Evolutionary conservation across 2,329 filamentous ascomycete species (phyloP).

Genomic region (Beauveria pseudobassiana): DNA sequence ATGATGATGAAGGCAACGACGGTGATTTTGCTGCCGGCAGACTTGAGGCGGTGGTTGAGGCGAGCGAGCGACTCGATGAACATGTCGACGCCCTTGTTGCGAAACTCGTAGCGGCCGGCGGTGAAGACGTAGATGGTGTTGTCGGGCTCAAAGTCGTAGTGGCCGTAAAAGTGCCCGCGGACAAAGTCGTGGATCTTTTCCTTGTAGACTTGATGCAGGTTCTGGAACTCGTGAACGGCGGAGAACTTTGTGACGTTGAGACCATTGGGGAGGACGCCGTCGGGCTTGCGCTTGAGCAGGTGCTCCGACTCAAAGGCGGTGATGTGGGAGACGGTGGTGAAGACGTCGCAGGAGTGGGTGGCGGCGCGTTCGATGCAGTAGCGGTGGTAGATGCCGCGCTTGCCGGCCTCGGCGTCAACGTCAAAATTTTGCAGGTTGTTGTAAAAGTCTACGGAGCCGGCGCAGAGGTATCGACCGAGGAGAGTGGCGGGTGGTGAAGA

Average conservation of each 20-base stretch:
- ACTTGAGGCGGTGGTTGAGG: conserved; percentile 88
- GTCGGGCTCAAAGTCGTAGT: conserved; percentile 93
- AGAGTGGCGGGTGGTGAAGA: conserved; percentile 97
- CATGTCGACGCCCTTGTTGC: conserved; percentile 99
- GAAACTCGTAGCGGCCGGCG: conserved; percentile 91
- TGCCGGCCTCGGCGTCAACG: conserved; percentile 91
- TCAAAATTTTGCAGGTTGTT: conserved; percentile 98
- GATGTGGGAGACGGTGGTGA: conserved; percentile 97
- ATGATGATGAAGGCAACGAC: conserved; percentile 98
- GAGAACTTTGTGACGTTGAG: conserved; percentile 97
- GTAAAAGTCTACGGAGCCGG: conserved; percentile 97
- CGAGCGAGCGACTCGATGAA: conserved; percentile 95
- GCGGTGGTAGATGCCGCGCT: conserved; percentile 95
- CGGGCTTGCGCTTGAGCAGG: conserved; percentile 91
- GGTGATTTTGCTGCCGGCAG: conserved; percentile 77
- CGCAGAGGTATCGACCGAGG: conserved; percentile 90
- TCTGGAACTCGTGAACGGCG: conserved; percentile 97
- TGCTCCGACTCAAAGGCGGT: conserved; percentile 98
- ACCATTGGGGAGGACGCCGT: conserved; percentile 92
- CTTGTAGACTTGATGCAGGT: conserved; percentile 91
- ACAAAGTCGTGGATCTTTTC: conserved; percentile 98
- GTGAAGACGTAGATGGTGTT: conserved; percentile 98
- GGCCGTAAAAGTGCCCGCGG: conserved; percentile 94
- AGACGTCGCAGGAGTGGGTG: conserved; percentile 87
- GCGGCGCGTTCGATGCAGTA: conserved; percentile 97